Percentiles rank a stretch among this genome's conserved stretches.
Conservation (phyloP, 2,329 filamentous ascomycete genomes). For the Tolypocladium tundrense region DNA sequence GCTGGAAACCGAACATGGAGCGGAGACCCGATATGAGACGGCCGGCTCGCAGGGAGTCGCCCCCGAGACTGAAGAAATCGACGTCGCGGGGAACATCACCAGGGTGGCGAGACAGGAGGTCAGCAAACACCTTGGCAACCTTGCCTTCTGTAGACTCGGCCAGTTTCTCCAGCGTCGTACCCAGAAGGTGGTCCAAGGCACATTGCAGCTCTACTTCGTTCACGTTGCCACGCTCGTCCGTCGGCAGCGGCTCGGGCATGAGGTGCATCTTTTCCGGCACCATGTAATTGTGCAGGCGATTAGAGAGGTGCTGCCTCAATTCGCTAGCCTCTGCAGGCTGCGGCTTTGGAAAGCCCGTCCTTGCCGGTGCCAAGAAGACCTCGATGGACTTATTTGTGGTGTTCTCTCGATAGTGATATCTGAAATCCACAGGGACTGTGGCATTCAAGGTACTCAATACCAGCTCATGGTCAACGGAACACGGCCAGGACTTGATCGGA, state of each 20-base stretch:
- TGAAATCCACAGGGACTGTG: conserved; percentile 7
- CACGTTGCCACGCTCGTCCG: conserved; percentile 17
- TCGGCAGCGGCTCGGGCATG: conserved; percentile 23
- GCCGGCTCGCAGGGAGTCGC: conserved; percentile 44
- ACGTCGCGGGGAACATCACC: conserved; percentile 27
- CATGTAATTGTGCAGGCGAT: conserved; percentile 21
- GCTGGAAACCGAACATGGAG: conserved; percentile 34
- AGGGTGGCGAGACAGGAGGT: conserved; percentile 28
- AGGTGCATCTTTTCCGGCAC: conserved; percentile 26
- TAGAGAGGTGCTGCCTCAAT: conserved; percentile 8
- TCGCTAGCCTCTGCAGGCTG: conserved; percentile 3
- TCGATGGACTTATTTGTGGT: conserved; percentile 5
- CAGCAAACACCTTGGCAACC: conserved; percentile 33
- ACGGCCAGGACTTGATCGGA: conserved; percentile 25
- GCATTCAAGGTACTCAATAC: conserved; percentile 14
- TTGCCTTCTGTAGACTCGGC: conserved; percentile 21
- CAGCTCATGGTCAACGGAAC: conserved; percentile 18
- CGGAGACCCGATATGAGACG: conserved; percentile 39
- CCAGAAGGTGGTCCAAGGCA: conserved; percentile 14
- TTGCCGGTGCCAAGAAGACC: conserved; percentile 12
- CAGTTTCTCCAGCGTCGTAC: conserved; percentile 12
- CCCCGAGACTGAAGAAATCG: conserved; percentile 43
- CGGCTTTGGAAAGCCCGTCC: neutral
- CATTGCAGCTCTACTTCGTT: conserved; percentile 25
- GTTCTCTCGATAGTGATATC: conserved; percentile 7